Evolutionary conservation across 2,329 filamentous ascomycete genomes (phyloP), one percentile per base, ranked within the genome.

Genomic region (Fusarium pseudoanthophilum): DNA sequence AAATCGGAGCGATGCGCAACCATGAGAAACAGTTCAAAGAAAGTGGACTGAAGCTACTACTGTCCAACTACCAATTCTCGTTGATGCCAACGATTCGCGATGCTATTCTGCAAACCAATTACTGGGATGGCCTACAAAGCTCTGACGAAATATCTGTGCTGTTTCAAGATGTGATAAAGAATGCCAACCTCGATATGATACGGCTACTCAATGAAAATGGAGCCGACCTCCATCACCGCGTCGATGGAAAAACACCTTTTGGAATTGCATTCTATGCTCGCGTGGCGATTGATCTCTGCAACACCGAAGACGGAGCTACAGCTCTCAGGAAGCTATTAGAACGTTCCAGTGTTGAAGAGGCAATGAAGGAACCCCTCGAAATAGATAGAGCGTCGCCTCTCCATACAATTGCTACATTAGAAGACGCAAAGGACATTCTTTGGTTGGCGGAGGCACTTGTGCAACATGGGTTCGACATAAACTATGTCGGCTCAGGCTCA

Each of bases 281-380:
- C 7, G 2, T 20, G 2, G 57, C 43, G 7, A 26, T n/a, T 1
- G 1, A 13, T 0, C 11, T 67, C 4, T 70, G 52, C 4, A 15
- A 2, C 0, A 43, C 48, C 0, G 55, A 55, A 1, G 37, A 51
- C 2, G 65, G 65, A 5, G 15, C 18, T 2, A 1, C 1, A 4
- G 5, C 37, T 28, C 20, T 69, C 1, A 28, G 3, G 20, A 7
- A 8, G 1, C 21, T 70, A 9, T 11, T 72, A 1, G 42, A 59
- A 16, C 10, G 21, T 16, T 36, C 45, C 1, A n/a, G 7, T 7
- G 7, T 20, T 9, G 36, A 61, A 1, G 14, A 24, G 16, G 11
- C 61, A 30, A 34, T 52, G 6, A 51, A 60, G 18, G 36, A 20
- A 0, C 3, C 1, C 2, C 20, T 43, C 0, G 37, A 20, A n/a